These are phyloP conservation scores for Centella asiatica DNA, from an alignment of 129 eudicot genomes.

Conservation along the genomic window DNA sequence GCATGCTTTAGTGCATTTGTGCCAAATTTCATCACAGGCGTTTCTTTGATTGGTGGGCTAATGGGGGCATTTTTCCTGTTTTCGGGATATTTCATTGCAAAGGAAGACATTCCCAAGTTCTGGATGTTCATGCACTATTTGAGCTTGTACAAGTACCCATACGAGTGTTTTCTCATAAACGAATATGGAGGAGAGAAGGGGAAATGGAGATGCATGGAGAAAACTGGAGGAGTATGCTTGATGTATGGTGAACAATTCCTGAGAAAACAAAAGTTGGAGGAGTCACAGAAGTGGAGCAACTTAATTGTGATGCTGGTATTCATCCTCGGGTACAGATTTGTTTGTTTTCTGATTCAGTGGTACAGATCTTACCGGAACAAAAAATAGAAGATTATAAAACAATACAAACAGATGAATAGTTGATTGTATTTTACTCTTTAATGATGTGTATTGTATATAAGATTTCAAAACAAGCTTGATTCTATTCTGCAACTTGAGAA, in stretches of 20 bases:
- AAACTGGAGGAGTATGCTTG: slow-evolving; percentile 39
- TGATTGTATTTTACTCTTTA: too few species aligned
- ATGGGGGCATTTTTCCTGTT: slow-evolving; percentile 80
- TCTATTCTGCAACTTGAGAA: too few species aligned
- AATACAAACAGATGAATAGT: too few species aligned
- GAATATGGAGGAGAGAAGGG: slow-evolving; percentile 57
- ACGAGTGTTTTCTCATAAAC: slow-evolving; percentile 60
- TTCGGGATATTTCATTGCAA: slow-evolving; percentile 69
- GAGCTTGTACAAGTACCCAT: slow-evolving; percentile 73
- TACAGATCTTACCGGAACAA: slow-evolving; percentile 37
- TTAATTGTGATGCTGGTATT: slow-evolving; percentile 50
- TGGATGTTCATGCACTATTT: slow-evolving; percentile 67
- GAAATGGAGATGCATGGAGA: slow-evolving; percentile 40
- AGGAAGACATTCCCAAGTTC: slow-evolving; percentile 43
- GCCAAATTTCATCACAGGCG: slow-evolving; percentile 58
- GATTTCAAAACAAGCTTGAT: too few species aligned
- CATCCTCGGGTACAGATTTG: slow-evolving; percentile 49
- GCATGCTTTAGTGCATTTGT: slow-evolving; percentile 51
- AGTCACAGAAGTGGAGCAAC: slow-evolving; percentile 56
- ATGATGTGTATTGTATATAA: too few species aligned
- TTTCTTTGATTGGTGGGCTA: slow-evolving; percentile 42
- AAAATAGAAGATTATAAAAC: slow-evolving; percentile 30
- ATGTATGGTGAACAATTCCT: slow-evolving; percentile 47
- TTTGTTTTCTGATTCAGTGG: slow-evolving; percentile 38
- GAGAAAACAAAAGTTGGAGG: slow-evolving; percentile 40